Conservation (phyloP, 2,329 filamentous ascomycete species). For the Talaromyces sp. region DNA sequence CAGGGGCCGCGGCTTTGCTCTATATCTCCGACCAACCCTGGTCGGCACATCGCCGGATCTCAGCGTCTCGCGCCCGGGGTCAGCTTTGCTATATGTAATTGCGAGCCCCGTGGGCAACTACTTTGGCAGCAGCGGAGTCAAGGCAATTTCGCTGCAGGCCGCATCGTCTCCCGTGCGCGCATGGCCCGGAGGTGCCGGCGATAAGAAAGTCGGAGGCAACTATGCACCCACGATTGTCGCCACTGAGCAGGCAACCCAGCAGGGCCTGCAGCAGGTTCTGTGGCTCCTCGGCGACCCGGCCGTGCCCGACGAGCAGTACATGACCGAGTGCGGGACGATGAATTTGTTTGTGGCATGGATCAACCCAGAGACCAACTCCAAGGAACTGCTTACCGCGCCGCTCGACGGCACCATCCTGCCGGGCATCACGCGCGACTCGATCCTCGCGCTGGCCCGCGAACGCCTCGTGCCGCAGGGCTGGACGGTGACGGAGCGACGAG, state of each 20-base stretch:
- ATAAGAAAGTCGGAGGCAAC: constrained; percentile 98
- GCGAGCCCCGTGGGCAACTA: constrained; percentile 95
- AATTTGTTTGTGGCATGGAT: constrained; percentile 87
- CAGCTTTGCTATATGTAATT: constrained; percentile 88
- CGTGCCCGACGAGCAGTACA: constrained; percentile 63
- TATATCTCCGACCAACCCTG: constrained; percentile 93
- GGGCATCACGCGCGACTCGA: constrained; percentile 87
- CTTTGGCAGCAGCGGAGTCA: constrained; percentile 81
- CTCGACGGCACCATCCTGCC: constrained; percentile 95
- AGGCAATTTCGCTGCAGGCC: constrained; percentile 89
- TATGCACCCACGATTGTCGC: constrained; percentile 96
- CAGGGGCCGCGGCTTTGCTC: constrained; percentile 71
- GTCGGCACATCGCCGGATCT: constrained; percentile 95
- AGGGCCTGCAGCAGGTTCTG: constrained; percentile 95
- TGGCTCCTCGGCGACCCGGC: constrained; percentile 79
- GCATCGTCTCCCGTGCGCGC: constrained; percentile 95
- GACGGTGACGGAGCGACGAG: constrained; percentile 82
- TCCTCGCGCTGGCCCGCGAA: constrained; percentile 81
- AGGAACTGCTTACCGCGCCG: constrained; percentile 86
- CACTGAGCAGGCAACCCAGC: constrained; percentile 81
- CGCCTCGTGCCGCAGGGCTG: constrained; percentile 79
- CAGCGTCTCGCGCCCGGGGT: constrained; percentile 85
- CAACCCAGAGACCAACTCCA: constrained; percentile 80
- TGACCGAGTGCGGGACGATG: constrained; percentile 98
- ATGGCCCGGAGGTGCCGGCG: constrained; percentile 94